These are phyloP conservation scores for Fusarium zealandicum DNA, from an alignment of 2,329 filamentous ascomycete genomes.

Conservation along the genomic window DNA sequence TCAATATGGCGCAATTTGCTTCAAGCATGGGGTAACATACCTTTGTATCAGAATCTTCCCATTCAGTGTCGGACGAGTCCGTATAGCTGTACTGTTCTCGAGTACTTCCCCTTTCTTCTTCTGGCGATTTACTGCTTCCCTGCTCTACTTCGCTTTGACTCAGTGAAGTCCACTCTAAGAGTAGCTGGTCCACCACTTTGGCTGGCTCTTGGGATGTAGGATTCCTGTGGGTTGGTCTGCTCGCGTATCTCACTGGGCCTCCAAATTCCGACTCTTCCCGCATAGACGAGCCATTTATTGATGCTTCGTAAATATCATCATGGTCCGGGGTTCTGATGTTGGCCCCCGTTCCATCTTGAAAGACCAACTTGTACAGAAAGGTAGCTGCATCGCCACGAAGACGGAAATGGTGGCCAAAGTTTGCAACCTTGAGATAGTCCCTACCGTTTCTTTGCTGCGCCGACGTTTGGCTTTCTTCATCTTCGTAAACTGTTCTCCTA, in stretches of 20 bases:
- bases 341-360: background rate
- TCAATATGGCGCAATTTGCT: no score
- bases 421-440: slow-evolving; percentile 1
- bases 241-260: background rate
- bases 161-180: slow-evolving; percentile 19
- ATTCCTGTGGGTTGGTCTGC: background rate
- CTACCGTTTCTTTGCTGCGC: background rate
- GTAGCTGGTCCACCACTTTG: slow-evolving; percentile 11
- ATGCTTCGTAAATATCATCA: background rate
- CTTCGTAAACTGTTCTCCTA: background rate
- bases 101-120: background rate
- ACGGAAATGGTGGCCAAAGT: slow-evolving; percentile 19
- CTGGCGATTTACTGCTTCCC: background rate
- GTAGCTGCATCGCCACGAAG: slow-evolving; percentile 22
- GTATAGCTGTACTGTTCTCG: background rate
- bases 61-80: no score
- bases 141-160: slow-evolving; percentile 17
- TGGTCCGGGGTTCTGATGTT: no score
- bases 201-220: background rate
- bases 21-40: no score
- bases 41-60: no score
- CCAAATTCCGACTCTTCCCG: background rate
- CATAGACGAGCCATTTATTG: background rate
- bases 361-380: slow-evolving; percentile 22
- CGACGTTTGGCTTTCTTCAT: background rate